Conservation (phyloP, 129 eudicot genomes). For the Chrysanthemum makinoi region DNA sequence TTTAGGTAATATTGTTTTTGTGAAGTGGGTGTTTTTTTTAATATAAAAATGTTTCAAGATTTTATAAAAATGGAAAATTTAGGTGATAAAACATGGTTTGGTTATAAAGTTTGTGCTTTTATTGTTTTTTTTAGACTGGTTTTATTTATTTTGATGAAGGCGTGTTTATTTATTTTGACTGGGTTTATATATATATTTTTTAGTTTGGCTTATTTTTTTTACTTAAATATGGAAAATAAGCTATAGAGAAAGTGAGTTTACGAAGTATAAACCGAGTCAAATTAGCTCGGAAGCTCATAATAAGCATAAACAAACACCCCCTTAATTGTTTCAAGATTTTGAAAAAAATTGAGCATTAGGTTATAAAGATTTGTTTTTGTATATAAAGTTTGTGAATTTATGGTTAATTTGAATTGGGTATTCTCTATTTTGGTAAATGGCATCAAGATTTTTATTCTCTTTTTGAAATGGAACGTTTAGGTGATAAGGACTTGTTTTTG, state of each 20-base stretch:
- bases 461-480: constrained; percentile 18
- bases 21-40: too few relatives aligned
- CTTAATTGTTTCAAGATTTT: too few relatives aligned
- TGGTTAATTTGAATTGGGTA: constrained; percentile 24
- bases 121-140: constrained; percentile 24
- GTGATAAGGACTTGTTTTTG: constrained; percentile 17
- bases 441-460: constrained; percentile 22
- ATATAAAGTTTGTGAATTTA: constrained; percentile 21
- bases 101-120: constrained; percentile 23
- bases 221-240: too few relatives aligned
- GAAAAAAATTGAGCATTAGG: constrained; percentile 18
- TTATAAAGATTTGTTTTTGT: constrained; percentile 19
- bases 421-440: constrained; percentile 28
- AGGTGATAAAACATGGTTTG: neutral
- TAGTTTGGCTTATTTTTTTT: too few relatives aligned
- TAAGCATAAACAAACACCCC: too few relatives aligned
- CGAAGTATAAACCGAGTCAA: too few relatives aligned
- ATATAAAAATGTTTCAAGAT: too few relatives aligned
- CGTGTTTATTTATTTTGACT: too few relatives aligned
- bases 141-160: constrained; percentile 12
- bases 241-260: too few relatives aligned
- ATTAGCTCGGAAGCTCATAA: too few relatives aligned
- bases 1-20: constrained; percentile 18
- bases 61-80: too few relatives aligned
- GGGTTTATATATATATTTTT: too few relatives aligned